Conservation (phyloP, 306 rosid genomes). For the Fragaria nilgerrensis region DNA sequence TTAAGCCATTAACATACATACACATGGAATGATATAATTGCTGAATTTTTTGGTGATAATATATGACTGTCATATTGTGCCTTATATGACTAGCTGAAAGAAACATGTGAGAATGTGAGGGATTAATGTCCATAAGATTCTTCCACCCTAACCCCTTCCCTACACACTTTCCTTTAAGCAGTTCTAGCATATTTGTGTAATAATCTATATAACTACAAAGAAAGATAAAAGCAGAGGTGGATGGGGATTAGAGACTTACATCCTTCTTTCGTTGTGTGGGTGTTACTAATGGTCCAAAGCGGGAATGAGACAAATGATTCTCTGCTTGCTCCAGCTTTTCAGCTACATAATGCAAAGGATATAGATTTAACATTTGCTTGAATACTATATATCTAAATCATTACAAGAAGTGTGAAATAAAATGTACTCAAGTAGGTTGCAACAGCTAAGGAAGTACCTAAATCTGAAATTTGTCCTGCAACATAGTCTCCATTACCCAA, state of each 20-base stretch:
- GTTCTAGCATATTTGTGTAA: not conserved
- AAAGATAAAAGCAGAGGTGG: not conserved
- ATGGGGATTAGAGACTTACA: slow-evolving; percentile 27
- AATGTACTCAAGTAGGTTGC: slow-evolving; percentile 3
- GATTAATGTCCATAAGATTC: not conserved
- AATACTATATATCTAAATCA: not conserved
- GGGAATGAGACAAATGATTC: slow-evolving; percentile 86
- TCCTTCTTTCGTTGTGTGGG: slow-evolving; percentile 86
- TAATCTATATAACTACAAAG: not conserved
- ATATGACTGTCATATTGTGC: not conserved
- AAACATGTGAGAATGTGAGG: not conserved
- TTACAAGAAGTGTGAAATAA: not conserved
- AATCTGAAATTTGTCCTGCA: slow-evolving; percentile 91
- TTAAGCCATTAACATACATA: not conserved
- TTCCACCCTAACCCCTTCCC: not conserved
- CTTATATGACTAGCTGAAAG: not conserved
- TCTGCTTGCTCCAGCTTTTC: slow-evolving; percentile 96
- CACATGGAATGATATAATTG: not conserved
- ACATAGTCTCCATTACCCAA: slow-evolving; percentile 94
- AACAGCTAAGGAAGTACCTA: slow-evolving; percentile 51
- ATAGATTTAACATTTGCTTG: slow-evolving; percentile 7
- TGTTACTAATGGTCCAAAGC: slow-evolving; percentile 76
- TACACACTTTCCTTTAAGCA: not conserved
- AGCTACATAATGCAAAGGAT: slow-evolving; percentile 50
- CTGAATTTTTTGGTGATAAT: not conserved